Evolutionary conservation across 345 rosid genomes (phyloP), one percentile per base, ranked within the genome.

Genomic region (Crucihimalaya himalaica): DNA sequence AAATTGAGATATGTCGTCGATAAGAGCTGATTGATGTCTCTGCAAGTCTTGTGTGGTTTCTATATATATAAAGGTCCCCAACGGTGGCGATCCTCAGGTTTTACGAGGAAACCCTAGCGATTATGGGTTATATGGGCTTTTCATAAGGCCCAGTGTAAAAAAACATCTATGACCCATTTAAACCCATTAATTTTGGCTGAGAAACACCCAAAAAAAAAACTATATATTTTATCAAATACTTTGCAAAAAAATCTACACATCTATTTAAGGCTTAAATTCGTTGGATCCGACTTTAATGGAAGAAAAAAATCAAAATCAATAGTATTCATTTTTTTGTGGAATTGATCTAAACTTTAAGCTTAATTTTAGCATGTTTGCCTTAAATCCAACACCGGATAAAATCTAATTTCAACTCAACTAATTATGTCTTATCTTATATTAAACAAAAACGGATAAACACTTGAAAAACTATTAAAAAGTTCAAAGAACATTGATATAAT

Each of bases 51-150:
- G 32, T 19, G 27, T 9, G 40, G 43, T 42, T 76, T 3, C 6
- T 62, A 76, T 70, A 27, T 76, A 76, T 70, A 27, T 76, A 70
- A 34, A 55, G 71, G 56, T 69, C 42, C 14, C 62, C 4, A 21
- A 12, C 52, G 75, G 64, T 60, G 75, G 70, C 66, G 71, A 47
- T 10, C 31, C 52, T 11, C 13, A 15, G 0, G 58, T 53, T 14
- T 14, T 20, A 47, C 8, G 12, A 34, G 32, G 15, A 69, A 76
- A 28, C 75, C 80, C 75, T 76, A 76, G 74, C 19, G 18, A 14
- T 16, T 14, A 19, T 18, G 6, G 31, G 50, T 5, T 0, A 0
- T 40, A 59, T 40, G 63, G 69, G 74, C 63, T 13, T 29, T 60
- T 40, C 0, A 34, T 0, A 51, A 23, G 64, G 70, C 70, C 57